Evolutionary conservation across 345 rosid species (phyloP).

Genomic region (Rhodamnia rubescens): DNA sequence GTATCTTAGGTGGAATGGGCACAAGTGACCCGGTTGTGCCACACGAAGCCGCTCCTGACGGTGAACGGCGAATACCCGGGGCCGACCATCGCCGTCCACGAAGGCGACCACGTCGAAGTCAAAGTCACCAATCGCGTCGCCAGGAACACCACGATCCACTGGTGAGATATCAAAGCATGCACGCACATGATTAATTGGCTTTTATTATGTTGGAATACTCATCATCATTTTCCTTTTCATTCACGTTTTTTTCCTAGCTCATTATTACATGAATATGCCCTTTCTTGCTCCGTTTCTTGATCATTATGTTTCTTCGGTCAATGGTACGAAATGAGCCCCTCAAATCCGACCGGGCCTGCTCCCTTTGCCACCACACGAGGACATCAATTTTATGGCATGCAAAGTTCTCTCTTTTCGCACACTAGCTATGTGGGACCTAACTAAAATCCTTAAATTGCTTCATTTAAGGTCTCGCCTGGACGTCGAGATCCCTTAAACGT

Average conservation of each 20-base stretch:
- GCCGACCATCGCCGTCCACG: constrained; percentile 49
- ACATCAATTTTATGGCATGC: not conserved
- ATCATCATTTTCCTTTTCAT: not conserved
- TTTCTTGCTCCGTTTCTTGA: not conserved
- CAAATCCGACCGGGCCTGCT: not conserved
- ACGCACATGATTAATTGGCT: not conserved
- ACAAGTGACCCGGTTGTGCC: constrained; percentile 44
- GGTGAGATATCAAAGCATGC: constrained; percentile 20
- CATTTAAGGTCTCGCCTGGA: no score
- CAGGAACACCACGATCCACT: constrained; percentile 47
- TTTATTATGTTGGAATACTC: not conserved
- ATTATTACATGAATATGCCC: not conserved
- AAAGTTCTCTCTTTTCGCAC: not conserved
- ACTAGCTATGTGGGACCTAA: not conserved
- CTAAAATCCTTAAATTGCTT: no score
- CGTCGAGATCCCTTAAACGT: no score
- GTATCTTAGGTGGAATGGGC: constrained; percentile 35
- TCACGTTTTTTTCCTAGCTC: not conserved
- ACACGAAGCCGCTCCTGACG: constrained; percentile 42
- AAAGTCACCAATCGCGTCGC: constrained; percentile 39
- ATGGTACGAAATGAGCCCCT: not conserved
- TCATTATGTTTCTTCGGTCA: not conserved
- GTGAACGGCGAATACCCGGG: constrained; percentile 64
- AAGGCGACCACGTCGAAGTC: constrained; percentile 54
- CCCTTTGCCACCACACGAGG: not conserved